phyloP scores from a whole-genome alignment of 2,329 filamentous ascomycete genomes.

The Aureobasidium sp. region DNA sequence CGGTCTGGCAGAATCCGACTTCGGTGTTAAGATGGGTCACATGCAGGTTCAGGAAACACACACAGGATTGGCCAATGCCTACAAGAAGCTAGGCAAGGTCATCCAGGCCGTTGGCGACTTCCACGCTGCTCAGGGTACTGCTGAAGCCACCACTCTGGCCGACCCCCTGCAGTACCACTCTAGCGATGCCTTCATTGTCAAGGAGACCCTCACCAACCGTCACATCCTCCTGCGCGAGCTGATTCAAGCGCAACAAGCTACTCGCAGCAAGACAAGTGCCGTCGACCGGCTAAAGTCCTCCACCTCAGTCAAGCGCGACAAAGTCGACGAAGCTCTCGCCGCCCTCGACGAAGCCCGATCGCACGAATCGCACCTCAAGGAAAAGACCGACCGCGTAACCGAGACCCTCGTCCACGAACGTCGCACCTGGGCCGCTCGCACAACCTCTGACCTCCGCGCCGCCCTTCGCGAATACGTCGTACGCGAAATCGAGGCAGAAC shows the following conservation, averaged over 20 bases:
- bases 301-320: slow-evolving; percentile 81
- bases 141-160: slow-evolving; percentile 87
- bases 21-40: slow-evolving; percentile 78
- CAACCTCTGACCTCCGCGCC: slow-evolving; percentile 70
- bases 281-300: slow-evolving; percentile 86
- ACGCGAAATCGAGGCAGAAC: slow-evolving; percentile 90
- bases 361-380: slow-evolving; percentile 69
- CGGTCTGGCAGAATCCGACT: slow-evolving; percentile 83
- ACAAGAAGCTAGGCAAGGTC: slow-evolving; percentile 88
- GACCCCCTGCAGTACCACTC: slow-evolving; percentile 94
- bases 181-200: slow-evolving; percentile 92
- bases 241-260: slow-evolving; percentile 78
- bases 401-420: slow-evolving; percentile 81
- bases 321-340: slow-evolving; percentile 94
- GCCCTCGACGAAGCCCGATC: slow-evolving; percentile 79
- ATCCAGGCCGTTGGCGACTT: slow-evolving; percentile 91
- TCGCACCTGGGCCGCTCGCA: slow-evolving; percentile 82
- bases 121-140: slow-evolving; percentile 92
- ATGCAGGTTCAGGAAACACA: slow-evolving; percentile 91
- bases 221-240: slow-evolving; percentile 94
- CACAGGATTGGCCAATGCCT: slow-evolving; percentile 76
- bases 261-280: slow-evolving; percentile 72
- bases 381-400: slow-evolving; percentile 84
- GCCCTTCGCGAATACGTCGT: slow-evolving; percentile 88
- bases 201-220: slow-evolving; percentile 94